Evolutionary conservation across 441 rosid species (phyloP), one percentile per base, ranked within the genome.

Genomic region (Iberis amara): DNA sequence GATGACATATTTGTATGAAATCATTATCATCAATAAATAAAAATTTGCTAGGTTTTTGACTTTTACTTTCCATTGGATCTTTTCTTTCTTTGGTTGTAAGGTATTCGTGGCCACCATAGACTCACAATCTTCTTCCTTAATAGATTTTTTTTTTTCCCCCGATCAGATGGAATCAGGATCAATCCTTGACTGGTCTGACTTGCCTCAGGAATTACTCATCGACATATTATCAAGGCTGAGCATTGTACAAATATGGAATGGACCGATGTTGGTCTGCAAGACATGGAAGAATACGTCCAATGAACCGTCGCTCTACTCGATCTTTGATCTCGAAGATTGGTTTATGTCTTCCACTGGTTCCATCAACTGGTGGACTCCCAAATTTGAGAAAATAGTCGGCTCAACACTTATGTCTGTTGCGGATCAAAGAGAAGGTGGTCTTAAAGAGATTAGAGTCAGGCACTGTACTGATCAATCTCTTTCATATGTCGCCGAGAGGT

Each of bases 391-490:
- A 12, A 70, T 62, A 59, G 75, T 89, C 13, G 88, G 85, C 48
- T 76, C 81, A n/a, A 58, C 75, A 64, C 72, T 85, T 48, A 66
- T 64, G 30, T 80, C 81, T 6, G 82, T 66, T 13, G 65, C 78
- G 39, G 61, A 52, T 39, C 74, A 81, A 81, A 80, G 86, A 68
- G 51, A 57, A 30, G 80, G 73, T 1, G 52, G 63, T 11, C 80
- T 89, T 44, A 64, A 68, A 2, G 68, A 67, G 49, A 78, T 89
- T 44, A 81, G 71, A 11, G 53, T 77, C 46, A 71, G 86, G 6
- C 90, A 86, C 74, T 86, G 97, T 77, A 76, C 95, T 11, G 87
- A 86, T 68, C 77, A 39, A 9, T 56, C 97, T 38, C 56, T 89
- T 44, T 55, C 57, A 52, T 67, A 72, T 44, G 86, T 58, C 6